Percentiles rank a stretch among this genome's conserved stretches.
These are phyloP conservation scores for Hyphopichia wangnamkhiaoensis DNA, from an alignment of 1,139 yeast genomes.

Conservation along the genomic window DNA sequence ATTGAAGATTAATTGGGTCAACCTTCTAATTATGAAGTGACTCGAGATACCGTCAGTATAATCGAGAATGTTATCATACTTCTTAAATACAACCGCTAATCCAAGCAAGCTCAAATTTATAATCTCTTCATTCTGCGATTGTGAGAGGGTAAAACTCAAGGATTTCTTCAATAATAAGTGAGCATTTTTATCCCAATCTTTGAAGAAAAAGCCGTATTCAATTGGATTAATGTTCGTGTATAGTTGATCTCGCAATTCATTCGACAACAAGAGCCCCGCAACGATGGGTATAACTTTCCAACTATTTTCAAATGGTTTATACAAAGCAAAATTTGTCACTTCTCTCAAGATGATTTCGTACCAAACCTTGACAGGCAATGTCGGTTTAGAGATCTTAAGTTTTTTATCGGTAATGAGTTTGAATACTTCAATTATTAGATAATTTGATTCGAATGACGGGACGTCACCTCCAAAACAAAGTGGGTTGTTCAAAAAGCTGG, in stretches of 20 bases:
- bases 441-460: slow-evolving; percentile 34
- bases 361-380: slow-evolving; percentile 54
- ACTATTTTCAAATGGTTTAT: slow-evolving; percentile 30
- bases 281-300: slow-evolving; percentile 63
- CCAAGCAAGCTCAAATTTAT: slow-evolving; percentile 34
- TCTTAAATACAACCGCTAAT: slow-evolving; percentile 31
- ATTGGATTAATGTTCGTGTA: slow-evolving; percentile 26
- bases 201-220: slow-evolving; percentile 36
- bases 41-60: slow-evolving; percentile 27
- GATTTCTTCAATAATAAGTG: slow-evolving; percentile 23
- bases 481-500: slow-evolving; percentile 51
- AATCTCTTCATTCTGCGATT: slow-evolving; percentile 23
- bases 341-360: slow-evolving; percentile 45
- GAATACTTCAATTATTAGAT: slow-evolving; percentile 50
- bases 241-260: slow-evolving; percentile 36
- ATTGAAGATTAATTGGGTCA: slow-evolving; percentile 10
- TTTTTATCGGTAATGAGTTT: slow-evolving; percentile 53
- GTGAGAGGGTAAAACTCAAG: slow-evolving; percentile 26
- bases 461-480: slow-evolving; percentile 44
- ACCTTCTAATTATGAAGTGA: slow-evolving; percentile 20
- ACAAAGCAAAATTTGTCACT: slow-evolving; percentile 31
- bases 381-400: slow-evolving; percentile 60
- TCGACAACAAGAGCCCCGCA: slow-evolving; percentile 53
- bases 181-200: slow-evolving; percentile 31
- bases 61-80: slow-evolving; percentile 20